Evolutionary conservation across 768 basidiomycete genomes (phyloP), one percentile per base, ranked within the genome.

Genomic region (Guyanaporus albipodus): DNA sequence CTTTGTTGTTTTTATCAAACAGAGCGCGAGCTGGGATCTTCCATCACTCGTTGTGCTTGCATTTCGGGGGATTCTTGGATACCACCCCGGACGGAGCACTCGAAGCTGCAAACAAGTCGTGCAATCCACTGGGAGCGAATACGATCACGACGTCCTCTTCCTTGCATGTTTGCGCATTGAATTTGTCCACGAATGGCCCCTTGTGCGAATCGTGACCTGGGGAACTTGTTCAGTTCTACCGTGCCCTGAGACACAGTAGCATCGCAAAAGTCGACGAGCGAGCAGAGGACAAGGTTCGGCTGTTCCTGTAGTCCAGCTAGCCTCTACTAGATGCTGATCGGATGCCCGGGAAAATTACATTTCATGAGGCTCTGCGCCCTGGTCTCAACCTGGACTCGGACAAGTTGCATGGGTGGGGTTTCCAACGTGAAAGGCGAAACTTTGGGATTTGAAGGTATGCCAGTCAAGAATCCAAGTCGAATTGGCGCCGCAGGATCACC

Each of bases 101-200:
- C 4, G 58, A 54, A 14, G 45, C 17, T 1, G 34, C 48, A 1
- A 60, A 12, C 35, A 31, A 38, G 14, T 40, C 29, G 2, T 55
- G 58, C 7, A 60, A 32, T 12, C 58, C 58, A n/a, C n/a, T n/a
- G 0, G 58, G 58, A 6, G 58, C 36, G 24, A 60, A n/a, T 21
- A 60, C 15, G 18, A 54, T 15, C 14, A 21, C 7, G 24, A 60
- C 52, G 4, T 59, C 51, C 9, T 40, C 29, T 11, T 59, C 55
- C 28, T 42, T 57, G 48, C 58, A 60, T 17, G 54, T 55, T 5
- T 5, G 24, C 6, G 15, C 46, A 18, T 44, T 21, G 23, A 60
- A 60, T 23, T 28, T 60, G 4, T 33, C 35, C 4, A 50, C 22
- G 32, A 50, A 60, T 0, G 58, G 55, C n/a, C n/a, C n/a, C 29